Percentiles rank a stretch among this genome's conserved stretches.
These are phyloP conservation scores for Sapria himalayana DNA, from an alignment of 345 rosid species.

Conservation along the genomic window DNA sequence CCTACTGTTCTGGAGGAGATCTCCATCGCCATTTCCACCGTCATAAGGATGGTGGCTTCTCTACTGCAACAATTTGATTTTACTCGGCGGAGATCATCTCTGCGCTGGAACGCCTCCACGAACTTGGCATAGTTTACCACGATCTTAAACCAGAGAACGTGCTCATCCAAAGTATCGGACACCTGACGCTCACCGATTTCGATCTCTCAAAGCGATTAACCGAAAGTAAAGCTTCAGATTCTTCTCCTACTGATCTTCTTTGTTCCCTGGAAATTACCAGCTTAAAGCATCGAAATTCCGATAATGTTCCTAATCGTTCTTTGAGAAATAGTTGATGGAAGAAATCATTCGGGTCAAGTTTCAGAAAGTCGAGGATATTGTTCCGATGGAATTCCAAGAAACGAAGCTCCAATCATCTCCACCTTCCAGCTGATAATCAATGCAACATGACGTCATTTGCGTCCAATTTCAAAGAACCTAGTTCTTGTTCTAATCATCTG, in stretches of 20 bases:
- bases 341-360: too few species aligned
- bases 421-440: too few species aligned
- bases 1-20: conserved; percentile 86
- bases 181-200: conserved; percentile 68
- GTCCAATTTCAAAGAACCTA: too few species aligned
- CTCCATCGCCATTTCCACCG: conserved; percentile 63
- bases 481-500: too few species aligned
- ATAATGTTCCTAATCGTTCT: too few species aligned
- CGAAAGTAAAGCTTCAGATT: too few species aligned
- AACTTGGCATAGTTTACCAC: conserved; percentile 59
- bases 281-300: conserved; percentile 8
- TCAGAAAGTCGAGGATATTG: too few species aligned
- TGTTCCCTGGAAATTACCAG: conserved; percentile 10
- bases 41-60: conserved; percentile 65
- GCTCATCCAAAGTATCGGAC: conserved; percentile 55
- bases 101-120: conserved; percentile 57
- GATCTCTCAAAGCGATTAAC: conserved; percentile 44
- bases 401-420: too few species aligned
- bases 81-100: conserved; percentile 54
- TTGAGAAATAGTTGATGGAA: too few species aligned
- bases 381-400: too few species aligned
- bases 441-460: too few species aligned
- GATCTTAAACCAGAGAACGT: conserved; percentile 75
- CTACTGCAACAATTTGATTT: conserved; percentile 48
- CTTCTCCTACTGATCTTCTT: conserved; percentile 19